Base-by-base conservation (phyloP, 352 stramenopile species). In the Phytophthora parvispora region DNA sequence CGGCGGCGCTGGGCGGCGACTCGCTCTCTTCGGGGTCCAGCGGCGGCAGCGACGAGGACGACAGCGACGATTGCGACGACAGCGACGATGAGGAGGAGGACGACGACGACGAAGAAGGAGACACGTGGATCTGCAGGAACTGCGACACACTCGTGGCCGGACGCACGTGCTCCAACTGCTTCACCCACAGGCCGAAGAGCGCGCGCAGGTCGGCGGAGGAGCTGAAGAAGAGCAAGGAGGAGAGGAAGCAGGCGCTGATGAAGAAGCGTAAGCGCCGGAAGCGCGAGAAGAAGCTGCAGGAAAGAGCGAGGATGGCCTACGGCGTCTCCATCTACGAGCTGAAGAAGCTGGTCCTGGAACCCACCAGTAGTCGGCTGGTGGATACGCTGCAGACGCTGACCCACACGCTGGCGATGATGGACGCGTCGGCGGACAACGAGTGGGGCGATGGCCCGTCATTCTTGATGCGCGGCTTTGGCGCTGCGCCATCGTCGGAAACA, bases 331-430 rank as follows among this genome's bases (percentile, higher is more conserved):
- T 87, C 40, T 75, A 86, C 5, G 82, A 86, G 22, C 67, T 94
- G 4, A 75, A 80, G 55, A 88, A 88, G 31, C 60, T 94, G 20
- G 45, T 82, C 24, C 52, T 63, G 8, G 82, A 91, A 42, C 83
- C 83, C 1, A 77, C 62, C 24, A 90, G 84, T 25, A 69, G 63
- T 56, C 61, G 68, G 12, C 73, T 96, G 16, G 64, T 83, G 5
- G 86, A 92, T 54, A 91, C 78, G 24, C 61, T 96, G 57, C 89
- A 95, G 66, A 81, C 86, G 12, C 65, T 96, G 58, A 96, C 89
- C 12, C 89, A 96, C 62, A 94, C 87, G 18, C 38, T 96, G 29
- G 89, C 89, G 2, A 95, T 96, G 87, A 90, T 92, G 78, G 89
- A 96, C 60, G 89, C 89, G 22, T 96, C 89, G 7, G 72, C 83